phyloP scores from a whole-genome alignment of 345 rosid species.

The Rubroshorea leprosula region DNA sequence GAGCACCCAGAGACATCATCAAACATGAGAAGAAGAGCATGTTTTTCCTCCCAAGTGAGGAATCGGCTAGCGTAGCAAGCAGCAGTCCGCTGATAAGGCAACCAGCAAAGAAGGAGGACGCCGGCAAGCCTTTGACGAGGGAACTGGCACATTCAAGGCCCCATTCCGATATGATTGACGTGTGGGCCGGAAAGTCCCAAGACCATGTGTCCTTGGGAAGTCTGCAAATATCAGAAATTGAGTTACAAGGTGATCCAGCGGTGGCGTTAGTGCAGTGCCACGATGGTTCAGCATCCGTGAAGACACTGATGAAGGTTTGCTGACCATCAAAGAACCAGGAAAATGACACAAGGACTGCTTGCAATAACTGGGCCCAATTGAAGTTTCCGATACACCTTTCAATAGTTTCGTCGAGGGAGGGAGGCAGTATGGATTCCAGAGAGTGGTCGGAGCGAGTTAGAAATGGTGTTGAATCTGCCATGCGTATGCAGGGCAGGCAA shows the following conservation, averaged over 20 bases:
- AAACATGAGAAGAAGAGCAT: constrained; percentile 38
- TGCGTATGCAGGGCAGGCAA: too few species aligned
- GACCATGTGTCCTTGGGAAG: constrained; percentile 38
- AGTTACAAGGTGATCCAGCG: constrained; percentile 3
- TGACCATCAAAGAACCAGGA: constrained; percentile 51
- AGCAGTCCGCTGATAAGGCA: constrained; percentile 42
- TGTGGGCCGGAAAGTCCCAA: constrained; percentile 29
- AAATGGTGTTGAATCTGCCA: constrained; percentile 24
- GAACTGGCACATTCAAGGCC: constrained; percentile 40
- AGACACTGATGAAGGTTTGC: constrained; percentile 57
- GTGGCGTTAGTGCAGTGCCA: constrained; percentile 56
- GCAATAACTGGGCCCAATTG: constrained; percentile 36
- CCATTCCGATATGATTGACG: constrained; percentile 48
- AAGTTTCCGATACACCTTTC: constrained; percentile 42
- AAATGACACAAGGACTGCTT: constrained; percentile 44
- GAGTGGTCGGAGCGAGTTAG: constrained; percentile 20
- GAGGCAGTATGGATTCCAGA: constrained; percentile 5
- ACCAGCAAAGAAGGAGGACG: constrained; percentile 56
- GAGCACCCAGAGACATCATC: constrained; percentile 35
- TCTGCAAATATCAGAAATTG: constrained; percentile 23
- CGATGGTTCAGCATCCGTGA: constrained; percentile 49
- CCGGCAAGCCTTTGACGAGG: constrained; percentile 42
- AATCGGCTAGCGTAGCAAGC: constrained; percentile 49
- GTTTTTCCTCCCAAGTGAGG: constrained; percentile 62
- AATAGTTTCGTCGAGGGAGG: constrained; percentile 35